Evolutionary conservation across 352 stramenopile species (phyloP), one percentile per base, ranked within the genome.

Genomic region (Thraustochytrium sp.): DNA sequence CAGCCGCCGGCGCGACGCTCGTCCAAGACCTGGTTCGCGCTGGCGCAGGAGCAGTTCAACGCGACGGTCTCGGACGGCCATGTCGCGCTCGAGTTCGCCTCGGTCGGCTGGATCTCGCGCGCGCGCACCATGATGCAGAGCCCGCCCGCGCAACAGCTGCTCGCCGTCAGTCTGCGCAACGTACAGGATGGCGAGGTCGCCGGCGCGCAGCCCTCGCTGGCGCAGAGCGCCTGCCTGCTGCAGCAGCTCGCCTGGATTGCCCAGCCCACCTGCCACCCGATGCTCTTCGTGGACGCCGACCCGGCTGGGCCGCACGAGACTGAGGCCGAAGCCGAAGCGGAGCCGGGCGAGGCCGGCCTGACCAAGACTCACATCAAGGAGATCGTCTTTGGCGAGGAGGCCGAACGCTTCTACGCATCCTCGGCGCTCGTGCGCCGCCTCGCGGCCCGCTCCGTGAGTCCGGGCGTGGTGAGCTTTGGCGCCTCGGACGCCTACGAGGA

Each of bases 311-410:
- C 8, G n/a, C 36, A 80, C 9, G 46, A 64, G 31, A 44, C 44
- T 44, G 40, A 68, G 8, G 62, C 62, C n/a, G 31, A 26, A 18
- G 37, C 8, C 23, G 36, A 11, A 34, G 31, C 13, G 38, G 76
- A 11, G 13, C 13, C 16, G 48, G 37, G 4, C n/a, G 13, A 13
- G 37, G 23, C n/a, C n/a, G n/a, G n/a, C n/a, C n/a, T n/a, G n/a
- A n/a, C n/a, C n/a, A n/a, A n/a, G n/a, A 26, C 46, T 23, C 68
- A 80, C 51, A 44, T 80, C 31, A 80, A 80, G 53, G 68, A 80
- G 49, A 61, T 80, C n/a, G 68, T 63, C n/a, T 80, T 80, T 44
- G 68, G 68, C 48, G 68, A 80, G 38, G 44, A 61, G 23, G 46
- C 26, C 36, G 49, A 61, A 0, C 68, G 68, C 1, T 64, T 80